phyloP scores from a whole-genome alignment of 1,284 basidiomycete genomes.

The Cryptococcus sp. region DNA sequence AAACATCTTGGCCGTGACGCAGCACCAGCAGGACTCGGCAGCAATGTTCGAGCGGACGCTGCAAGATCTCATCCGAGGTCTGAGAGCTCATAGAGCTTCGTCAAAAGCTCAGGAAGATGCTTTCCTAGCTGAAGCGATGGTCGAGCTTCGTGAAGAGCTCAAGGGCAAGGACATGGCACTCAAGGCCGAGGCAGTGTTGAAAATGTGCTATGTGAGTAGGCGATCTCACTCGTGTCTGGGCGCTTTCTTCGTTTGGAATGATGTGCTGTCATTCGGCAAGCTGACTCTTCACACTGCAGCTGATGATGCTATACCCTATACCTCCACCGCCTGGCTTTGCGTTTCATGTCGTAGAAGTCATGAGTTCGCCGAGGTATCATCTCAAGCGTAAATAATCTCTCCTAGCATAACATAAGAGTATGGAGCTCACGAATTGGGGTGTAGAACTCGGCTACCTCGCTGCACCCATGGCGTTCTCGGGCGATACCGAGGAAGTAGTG shows the following conservation, averaged over 20 bases:
- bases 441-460: conserved; percentile 88
- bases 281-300: conserved; percentile 29
- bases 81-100: conserved; percentile 61
- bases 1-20: no score
- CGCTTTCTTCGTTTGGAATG: no score
- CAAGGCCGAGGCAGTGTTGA: conserved; percentile 91
- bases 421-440: background rate
- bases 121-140: conserved; percentile 57
- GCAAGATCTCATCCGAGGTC: conserved; percentile 85
- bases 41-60: conserved; percentile 90
- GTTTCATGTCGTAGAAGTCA: conserved; percentile 95
- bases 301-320: conserved; percentile 56
- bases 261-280: conserved; percentile 2
- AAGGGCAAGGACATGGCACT: conserved; percentile 94
- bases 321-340: conserved; percentile 58
- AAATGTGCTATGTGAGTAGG: conserved; percentile 89
- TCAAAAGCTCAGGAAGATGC: conserved; percentile 52
- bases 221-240: background rate
- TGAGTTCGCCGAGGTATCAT: conserved; percentile 89
- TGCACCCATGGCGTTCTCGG: conserved; percentile 85
- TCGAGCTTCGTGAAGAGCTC: conserved; percentile 85
- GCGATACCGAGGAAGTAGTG: conserved; percentile 96
- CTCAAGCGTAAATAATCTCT: conserved; percentile 63
- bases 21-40: background rate
- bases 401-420: background rate